Conservation (phyloP, 441 rosid genomes). For the Theobroma grandiflorum region DNA sequence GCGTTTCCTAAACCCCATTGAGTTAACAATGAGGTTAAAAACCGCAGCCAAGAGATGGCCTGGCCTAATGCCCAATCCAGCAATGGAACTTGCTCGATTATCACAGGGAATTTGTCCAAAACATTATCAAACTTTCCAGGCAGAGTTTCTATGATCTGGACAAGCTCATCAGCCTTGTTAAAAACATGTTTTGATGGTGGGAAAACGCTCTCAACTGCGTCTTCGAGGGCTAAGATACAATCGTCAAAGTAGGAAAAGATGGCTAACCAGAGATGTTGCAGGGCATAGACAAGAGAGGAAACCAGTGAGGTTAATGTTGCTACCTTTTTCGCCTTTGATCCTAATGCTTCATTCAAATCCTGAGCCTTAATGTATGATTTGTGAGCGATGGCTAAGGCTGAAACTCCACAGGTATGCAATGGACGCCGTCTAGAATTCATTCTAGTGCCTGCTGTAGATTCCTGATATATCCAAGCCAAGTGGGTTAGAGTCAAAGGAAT, state of each 20-base stretch:
- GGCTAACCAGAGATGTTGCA: constrained; percentile 45
- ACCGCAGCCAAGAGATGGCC: constrained; percentile 48
- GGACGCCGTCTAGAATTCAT: constrained; percentile 58
- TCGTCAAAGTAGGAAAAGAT: constrained; percentile 53
- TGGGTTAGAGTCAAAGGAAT: too few relatives aligned
- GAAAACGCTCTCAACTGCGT: constrained; percentile 44
- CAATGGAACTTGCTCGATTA: constrained; percentile 41
- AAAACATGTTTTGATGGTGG: constrained; percentile 57
- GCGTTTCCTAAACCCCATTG: constrained; percentile 41
- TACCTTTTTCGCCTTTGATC: constrained; percentile 34
- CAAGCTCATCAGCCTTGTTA: constrained; percentile 47
- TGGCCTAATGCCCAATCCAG: constrained; percentile 43
- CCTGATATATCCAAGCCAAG: constrained; percentile 33
- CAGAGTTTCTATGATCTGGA: constrained; percentile 45
- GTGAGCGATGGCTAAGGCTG: constrained; percentile 42
- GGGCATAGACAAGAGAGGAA: constrained; percentile 35
- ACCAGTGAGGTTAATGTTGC: constrained; percentile 27
- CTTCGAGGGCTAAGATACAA: constrained; percentile 53
- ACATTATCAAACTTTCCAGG: constrained; percentile 56
- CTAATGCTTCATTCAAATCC: constrained; percentile 42
- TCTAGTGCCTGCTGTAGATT: constrained; percentile 25
- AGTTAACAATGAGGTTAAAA: constrained; percentile 30
- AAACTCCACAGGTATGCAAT: constrained; percentile 61
- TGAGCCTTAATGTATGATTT: constrained; percentile 45
- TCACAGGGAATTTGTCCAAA: constrained; percentile 39